Percentiles rank a stretch among this genome's conserved stretches.
These are phyloP conservation scores for Vanrija humicola DNA, from an alignment of 1,284 basidiomycete species.

Conservation along the genomic window DNA sequence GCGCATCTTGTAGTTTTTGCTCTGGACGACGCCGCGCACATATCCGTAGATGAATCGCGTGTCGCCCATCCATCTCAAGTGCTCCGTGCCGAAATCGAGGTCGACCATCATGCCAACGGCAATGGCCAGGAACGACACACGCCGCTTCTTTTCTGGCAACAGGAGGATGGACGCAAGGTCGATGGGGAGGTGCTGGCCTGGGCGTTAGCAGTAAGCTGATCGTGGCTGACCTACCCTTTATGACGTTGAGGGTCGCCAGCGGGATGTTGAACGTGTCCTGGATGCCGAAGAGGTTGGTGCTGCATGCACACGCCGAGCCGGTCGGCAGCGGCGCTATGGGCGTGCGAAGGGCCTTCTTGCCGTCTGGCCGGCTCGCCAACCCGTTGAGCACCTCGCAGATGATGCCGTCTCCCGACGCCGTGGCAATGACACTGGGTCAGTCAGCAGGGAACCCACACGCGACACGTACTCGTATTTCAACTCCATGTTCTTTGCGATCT, in stretches of 20 bases:
- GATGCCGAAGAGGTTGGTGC: constrained; percentile 47
- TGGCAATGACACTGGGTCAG: constrained; percentile 62
- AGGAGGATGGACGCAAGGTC: constrained; percentile 73
- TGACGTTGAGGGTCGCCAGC: constrained; percentile 72
- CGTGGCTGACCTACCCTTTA: constrained; percentile 64
- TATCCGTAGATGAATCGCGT: constrained; percentile 80
- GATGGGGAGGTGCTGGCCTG: constrained; percentile 62
- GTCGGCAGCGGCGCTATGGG: constrained; percentile 84
- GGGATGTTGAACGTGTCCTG: constrained; percentile 68
- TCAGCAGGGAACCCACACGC: background rate
- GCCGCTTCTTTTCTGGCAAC: constrained; percentile 37
- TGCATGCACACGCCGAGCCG: constrained; percentile 53
- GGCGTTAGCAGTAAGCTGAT: constrained; percentile 2
- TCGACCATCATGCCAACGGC: constrained; percentile 89
- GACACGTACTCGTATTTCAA: constrained; percentile 60
- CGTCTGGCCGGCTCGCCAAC: constrained; percentile 67
- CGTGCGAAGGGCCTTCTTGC: constrained; percentile 64
- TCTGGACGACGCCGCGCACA: constrained; percentile 66
- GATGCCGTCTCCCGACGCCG: constrained; percentile 85
- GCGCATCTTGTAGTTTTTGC: constrained; percentile 65
- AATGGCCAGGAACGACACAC: constrained; percentile 85
- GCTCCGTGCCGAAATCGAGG: constrained; percentile 75
- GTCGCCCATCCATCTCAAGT: constrained; percentile 91
- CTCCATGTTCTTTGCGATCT: constrained; percentile 61
- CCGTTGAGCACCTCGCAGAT: constrained; percentile 92